Evolutionary conservation across 345 rosid genomes (phyloP).

Genomic region (Rhodamnia rubescens): DNA sequence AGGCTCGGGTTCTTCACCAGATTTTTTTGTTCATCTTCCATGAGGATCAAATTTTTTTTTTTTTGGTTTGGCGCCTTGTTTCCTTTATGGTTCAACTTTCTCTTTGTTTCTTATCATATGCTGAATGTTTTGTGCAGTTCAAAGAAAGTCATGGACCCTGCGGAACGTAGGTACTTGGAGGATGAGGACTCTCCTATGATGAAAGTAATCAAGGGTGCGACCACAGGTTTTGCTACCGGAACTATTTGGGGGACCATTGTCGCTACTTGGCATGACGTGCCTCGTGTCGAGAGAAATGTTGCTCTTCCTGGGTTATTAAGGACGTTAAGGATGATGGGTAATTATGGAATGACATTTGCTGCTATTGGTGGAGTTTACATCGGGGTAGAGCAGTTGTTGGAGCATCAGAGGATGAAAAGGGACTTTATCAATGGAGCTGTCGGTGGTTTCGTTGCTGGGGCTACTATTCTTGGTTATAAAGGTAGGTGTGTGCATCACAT

Average conservation of each 20-base stretch:
- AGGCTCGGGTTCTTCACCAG: neutral
- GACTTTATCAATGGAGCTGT: conserved; percentile 88
- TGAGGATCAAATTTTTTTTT: neutral
- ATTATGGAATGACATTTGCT: conserved; percentile 76
- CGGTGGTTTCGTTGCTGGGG: conserved; percentile 95
- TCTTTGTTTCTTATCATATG: neutral
- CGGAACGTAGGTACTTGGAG: conserved; percentile 79
- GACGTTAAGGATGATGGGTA: conserved; percentile 97
- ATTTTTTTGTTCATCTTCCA: neutral
- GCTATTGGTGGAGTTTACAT: conserved; percentile 95
- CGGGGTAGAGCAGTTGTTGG: conserved; percentile 90
- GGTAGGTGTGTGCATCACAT: conserved; percentile 17
- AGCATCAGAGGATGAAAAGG: conserved; percentile 67
- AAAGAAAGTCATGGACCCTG: conserved; percentile 53
- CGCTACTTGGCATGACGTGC: conserved; percentile 93
- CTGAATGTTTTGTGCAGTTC: neutral
- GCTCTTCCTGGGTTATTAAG: conserved; percentile 90
- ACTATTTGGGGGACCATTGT: conserved; percentile 81
- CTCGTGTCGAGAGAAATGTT: conserved; percentile 92
- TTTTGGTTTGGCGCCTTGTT: neutral
- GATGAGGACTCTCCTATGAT: conserved; percentile 58
- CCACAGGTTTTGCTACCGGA: conserved; percentile 71
- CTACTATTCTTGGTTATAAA: conserved; percentile 70
- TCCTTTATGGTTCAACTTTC: neutral
- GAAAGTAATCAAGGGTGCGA: conserved; percentile 85